Conservation (phyloP, 2,329 filamentous ascomycete genomes). For the Daldinia eschscholtzii region DNA sequence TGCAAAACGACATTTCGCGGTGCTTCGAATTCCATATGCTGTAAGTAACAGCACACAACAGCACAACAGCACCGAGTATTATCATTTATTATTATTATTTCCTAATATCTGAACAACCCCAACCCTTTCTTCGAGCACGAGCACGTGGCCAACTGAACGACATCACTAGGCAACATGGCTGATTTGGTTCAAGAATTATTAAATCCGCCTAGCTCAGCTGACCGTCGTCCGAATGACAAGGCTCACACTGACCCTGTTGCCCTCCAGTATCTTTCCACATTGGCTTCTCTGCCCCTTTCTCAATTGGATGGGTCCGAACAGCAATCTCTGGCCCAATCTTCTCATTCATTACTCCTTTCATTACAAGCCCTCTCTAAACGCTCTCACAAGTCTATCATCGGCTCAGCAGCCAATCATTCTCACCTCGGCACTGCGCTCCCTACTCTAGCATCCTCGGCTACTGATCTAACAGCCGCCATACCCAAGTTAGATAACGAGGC, state of each 20-base stretch:
- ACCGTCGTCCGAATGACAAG: conserved; percentile 55
- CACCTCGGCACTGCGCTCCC: conserved; percentile 80
- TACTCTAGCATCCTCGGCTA: conserved; percentile 72
- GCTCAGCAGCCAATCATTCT: conserved; percentile 82
- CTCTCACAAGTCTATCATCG: conserved; percentile 86
- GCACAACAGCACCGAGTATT: not conserved
- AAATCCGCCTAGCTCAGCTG: conserved; percentile 67
- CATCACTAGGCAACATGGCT: conserved; percentile 63
- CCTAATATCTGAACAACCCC: not conserved
- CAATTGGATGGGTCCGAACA: conserved; percentile 81
- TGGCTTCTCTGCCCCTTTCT: conserved; percentile 81
- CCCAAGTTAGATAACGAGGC: conserved; percentile 84
- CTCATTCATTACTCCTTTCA: conserved; percentile 83
- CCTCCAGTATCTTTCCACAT: conserved; percentile 78
- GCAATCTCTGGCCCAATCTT: conserved; percentile 81
- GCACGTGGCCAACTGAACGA: not conserved
- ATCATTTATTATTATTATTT: not conserved
- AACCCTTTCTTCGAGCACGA: not conserved
- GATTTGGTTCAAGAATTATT: conserved; percentile 83
- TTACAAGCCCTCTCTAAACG: conserved; percentile 90
- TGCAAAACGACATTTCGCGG: conserved; percentile 1
- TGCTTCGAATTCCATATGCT: not conserved
- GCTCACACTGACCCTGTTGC: conserved; percentile 65
- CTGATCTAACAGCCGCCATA: conserved; percentile 76
- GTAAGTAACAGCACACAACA: not conserved